phyloP scores from a whole-genome alignment of 306 rosid species.

The Ceratonia siliqua region DNA sequence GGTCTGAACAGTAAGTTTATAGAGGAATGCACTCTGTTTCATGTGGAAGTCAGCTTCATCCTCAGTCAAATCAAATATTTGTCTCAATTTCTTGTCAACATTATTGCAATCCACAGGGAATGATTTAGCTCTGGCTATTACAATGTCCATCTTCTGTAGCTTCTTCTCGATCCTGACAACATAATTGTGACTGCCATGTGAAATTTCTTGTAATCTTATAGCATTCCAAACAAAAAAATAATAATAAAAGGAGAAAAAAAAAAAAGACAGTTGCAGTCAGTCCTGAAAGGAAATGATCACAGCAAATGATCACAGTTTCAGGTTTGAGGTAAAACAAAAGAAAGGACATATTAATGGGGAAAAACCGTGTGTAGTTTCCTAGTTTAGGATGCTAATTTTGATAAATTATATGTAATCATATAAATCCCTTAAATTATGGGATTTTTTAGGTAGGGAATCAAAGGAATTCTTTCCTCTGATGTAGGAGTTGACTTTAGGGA shows the following conservation, averaged over 20 bases:
- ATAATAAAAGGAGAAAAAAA: background rate
- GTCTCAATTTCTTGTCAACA: slow-evolving; percentile 97
- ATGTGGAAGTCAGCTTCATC: slow-evolving; percentile 94
- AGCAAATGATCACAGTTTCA: background rate
- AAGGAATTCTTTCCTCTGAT: too few relatives aligned
- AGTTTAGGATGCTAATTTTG: too few relatives aligned
- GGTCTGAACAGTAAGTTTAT: slow-evolving; percentile 92
- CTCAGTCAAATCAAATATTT: slow-evolving; percentile 88
- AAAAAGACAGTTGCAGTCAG: background rate
- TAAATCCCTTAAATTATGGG: too few relatives aligned
- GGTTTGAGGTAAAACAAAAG: slow-evolving; percentile 17
- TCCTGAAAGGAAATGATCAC: slow-evolving; percentile 6
- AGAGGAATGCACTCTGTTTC: slow-evolving; percentile 97
- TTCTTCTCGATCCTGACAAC: slow-evolving; percentile 66
- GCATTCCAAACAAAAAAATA: slow-evolving; percentile 19
- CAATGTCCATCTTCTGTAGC: slow-evolving; percentile 62
- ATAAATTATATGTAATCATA: too few relatives aligned
- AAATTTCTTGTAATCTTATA: slow-evolving; percentile 7
- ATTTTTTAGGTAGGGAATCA: too few relatives aligned
- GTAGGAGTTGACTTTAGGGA: too few relatives aligned
- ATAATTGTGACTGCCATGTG: slow-evolving; percentile 30
- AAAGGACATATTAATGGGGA: slow-evolving; percentile 17
- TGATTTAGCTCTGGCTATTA: slow-evolving; percentile 67
- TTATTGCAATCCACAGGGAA: slow-evolving; percentile 80
- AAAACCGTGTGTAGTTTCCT: too few relatives aligned